phyloP scores from a whole-genome alignment of 768 basidiomycete genomes.

The Hericium alpestre region DNA sequence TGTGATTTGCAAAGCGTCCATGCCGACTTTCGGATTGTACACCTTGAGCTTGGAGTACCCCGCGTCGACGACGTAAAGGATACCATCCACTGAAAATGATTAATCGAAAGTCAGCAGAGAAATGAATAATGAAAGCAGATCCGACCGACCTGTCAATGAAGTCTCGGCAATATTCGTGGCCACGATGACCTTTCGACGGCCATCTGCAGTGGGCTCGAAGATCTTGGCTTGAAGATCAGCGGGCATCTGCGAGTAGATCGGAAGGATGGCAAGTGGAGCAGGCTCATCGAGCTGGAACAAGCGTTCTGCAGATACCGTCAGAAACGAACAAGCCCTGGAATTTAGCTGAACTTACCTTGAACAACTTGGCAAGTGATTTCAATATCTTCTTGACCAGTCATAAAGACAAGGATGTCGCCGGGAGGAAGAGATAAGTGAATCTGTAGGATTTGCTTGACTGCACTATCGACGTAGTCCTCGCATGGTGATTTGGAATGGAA shows the following conservation, averaged over 20 bases:
- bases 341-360: conserved; percentile 42
- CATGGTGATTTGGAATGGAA: conserved; percentile 96
- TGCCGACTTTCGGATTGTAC: conserved; percentile 97
- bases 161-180: conserved; percentile 99
- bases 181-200: conserved; percentile 91
- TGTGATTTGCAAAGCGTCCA: conserved; percentile 98
- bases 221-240: conserved; percentile 98
- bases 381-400: conserved; percentile 99
- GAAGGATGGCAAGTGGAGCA: conserved; percentile 77
- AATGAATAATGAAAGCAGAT: background rate
- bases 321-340: background rate
- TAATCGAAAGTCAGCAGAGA: conserved; percentile 1
- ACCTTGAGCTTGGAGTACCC: conserved; percentile 98
- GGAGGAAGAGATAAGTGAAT: conserved; percentile 89
- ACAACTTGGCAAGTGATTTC: conserved; percentile 94
- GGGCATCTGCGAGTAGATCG: conserved; percentile 99
- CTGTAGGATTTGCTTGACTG: conserved; percentile 95
- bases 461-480: conserved; percentile 96
- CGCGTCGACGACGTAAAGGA: conserved; percentile 91
- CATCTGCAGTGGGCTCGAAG: conserved; percentile 88
- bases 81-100: conserved; percentile 72
- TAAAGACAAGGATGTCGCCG: conserved; percentile 95
- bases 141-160: conserved; percentile 67
- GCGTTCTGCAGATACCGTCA: conserved; percentile 50
- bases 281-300: conserved; percentile 88